These are phyloP conservation scores for Lodderomyces theae DNA, from an alignment of 1,139 yeast genomes.

Conservation along the genomic window DNA sequence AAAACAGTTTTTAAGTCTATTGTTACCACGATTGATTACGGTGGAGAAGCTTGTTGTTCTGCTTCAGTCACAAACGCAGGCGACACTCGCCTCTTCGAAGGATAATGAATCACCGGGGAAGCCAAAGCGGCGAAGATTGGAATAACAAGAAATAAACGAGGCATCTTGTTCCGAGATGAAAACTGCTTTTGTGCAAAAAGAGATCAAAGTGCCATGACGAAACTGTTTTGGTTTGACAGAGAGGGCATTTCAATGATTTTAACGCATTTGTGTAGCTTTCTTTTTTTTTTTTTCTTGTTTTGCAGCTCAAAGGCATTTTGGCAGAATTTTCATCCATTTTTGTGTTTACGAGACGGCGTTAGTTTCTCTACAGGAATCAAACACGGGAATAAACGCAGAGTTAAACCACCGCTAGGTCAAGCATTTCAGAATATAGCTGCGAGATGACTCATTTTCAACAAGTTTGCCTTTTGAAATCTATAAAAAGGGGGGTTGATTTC, in stretches of 20 bases:
- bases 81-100: background rate
- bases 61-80: background rate
- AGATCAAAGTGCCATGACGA: too few relatives aligned
- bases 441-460: conserved; percentile 2
- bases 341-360: background rate
- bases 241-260: background rate
- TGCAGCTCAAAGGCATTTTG: conserved; percentile 1
- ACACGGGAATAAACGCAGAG: background rate
- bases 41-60: conserved; percentile 15
- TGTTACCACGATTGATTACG: conserved; percentile 21
- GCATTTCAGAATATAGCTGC: background rate
- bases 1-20: conserved; percentile 20
- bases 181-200: background rate
- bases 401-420: background rate
- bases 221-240: too few relatives aligned
- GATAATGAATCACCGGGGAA: background rate
- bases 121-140: conserved; percentile 4
- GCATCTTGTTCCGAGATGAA: background rate
- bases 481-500: background rate
- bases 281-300: background rate
- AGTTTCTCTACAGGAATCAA: background rate
- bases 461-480: background rate
- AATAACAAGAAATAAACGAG: background rate
- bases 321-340: background rate
- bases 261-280: background rate